These are phyloP conservation scores for Ceratocystis ficicola DNA, from an alignment of 2,329 filamentous ascomycete genomes.

Conservation along the genomic window DNA sequence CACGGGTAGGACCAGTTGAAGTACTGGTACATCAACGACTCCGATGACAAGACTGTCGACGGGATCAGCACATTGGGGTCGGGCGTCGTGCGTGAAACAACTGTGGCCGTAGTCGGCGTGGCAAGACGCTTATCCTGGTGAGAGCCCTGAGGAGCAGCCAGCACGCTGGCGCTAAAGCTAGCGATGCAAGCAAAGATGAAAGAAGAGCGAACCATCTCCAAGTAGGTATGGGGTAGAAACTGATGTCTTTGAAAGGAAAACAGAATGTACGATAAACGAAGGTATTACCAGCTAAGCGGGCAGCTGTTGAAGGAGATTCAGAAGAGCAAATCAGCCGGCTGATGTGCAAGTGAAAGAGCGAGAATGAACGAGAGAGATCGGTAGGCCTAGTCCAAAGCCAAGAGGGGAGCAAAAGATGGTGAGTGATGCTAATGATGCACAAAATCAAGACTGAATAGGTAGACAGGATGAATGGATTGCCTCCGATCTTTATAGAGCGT, in stretches of 20 bases:
- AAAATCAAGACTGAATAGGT: not conserved
- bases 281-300: not conserved
- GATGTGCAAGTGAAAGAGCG: not conserved
- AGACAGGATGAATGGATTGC: not conserved
- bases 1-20: conserved; percentile 43
- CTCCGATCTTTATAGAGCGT: not conserved
- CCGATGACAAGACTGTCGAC: conserved; percentile 19
- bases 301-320: not conserved
- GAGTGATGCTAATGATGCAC: not conserved
- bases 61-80: conserved; percentile 30
- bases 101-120: conserved; percentile 22
- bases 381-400: conserved; percentile 1
- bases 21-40: conserved; percentile 31
- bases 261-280: not conserved
- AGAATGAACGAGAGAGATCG: not conserved
- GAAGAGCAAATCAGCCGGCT: conserved; percentile 8
- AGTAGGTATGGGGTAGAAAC: not conserved
- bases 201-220: not conserved
- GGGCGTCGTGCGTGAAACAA: not conserved
- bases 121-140: not conserved
- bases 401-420: not conserved
- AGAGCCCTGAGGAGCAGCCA: not conserved
- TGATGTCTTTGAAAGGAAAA: not conserved
- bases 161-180: not conserved
- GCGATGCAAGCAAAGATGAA: not conserved